Evolutionary conservation across 495 filamentous ascomycete genomes (phyloP).

Genomic region (Talaromyces wortmannii): DNA sequence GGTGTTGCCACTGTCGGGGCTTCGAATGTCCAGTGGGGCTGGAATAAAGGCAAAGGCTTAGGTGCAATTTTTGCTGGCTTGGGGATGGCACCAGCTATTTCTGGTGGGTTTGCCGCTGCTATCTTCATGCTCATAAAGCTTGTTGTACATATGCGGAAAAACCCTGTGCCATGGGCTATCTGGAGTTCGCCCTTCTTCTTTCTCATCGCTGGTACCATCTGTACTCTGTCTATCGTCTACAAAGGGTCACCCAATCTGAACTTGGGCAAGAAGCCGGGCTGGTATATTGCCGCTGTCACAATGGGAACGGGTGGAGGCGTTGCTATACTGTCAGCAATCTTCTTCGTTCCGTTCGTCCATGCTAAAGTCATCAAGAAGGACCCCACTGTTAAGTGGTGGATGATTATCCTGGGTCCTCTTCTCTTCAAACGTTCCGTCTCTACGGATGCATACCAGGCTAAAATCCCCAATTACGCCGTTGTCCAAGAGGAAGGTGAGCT

Average conservation of each 20-base stretch:
- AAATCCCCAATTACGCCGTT: conserved; percentile 49
- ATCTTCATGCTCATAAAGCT: conserved; percentile 59
- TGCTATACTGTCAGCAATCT: conserved; percentile 42
- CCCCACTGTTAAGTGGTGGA: conserved; percentile 43
- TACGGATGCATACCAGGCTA: conserved; percentile 30
- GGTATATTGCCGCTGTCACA: conserved; percentile 50
- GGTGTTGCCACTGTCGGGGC: conserved; percentile 55
- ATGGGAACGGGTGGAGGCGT: conserved; percentile 47
- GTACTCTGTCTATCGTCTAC: conserved; percentile 57
- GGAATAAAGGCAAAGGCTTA: conserved; percentile 52
- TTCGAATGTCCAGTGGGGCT: conserved; percentile 52
- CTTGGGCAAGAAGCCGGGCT: conserved; percentile 46
- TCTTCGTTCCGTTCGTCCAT: conserved; percentile 54
- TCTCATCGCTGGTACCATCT: conserved; percentile 49
- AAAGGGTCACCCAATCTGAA: conserved; percentile 53
- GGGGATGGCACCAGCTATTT: conserved; percentile 53
- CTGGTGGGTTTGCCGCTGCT: conserved; percentile 45
- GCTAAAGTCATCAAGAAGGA: conserved; percentile 50
- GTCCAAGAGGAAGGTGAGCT: conserved; percentile 36
- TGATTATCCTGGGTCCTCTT: conserved; percentile 44
- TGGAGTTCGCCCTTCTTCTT: conserved; percentile 54
- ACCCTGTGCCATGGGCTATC: conserved; percentile 50
- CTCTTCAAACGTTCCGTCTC: conserved; percentile 41
- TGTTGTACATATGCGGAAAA: conserved; percentile 48
- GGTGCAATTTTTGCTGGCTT: conserved; percentile 56